Percentiles rank a stretch among this genome's conserved stretches.
Evolutionary conservation across 495 filamentous ascomycete species (phyloP).

Genomic region (Echria macrotheca): DNA sequence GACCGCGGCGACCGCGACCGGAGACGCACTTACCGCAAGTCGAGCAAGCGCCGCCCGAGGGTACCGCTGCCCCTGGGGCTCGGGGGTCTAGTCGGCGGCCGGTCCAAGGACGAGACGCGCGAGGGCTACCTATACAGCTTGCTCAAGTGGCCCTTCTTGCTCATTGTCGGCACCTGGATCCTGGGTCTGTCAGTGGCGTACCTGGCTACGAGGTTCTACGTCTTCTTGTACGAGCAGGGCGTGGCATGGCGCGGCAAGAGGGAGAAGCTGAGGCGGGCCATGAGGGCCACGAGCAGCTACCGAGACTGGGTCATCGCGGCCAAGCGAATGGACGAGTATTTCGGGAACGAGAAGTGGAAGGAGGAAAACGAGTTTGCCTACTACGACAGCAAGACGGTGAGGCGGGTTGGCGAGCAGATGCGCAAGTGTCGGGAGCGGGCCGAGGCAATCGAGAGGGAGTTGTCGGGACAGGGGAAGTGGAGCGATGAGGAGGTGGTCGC

Average conservation of each 20-base stretch:
- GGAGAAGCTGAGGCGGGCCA: constrained; percentile 58
- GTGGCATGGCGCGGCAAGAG: constrained; percentile 69
- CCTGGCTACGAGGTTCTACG: constrained; percentile 77
- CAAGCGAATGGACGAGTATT: constrained; percentile 68
- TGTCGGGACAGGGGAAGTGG: too few relatives aligned
- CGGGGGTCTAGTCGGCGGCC: constrained; percentile 27
- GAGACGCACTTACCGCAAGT: constrained; percentile 19
- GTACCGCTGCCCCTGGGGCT: constrained; percentile 10
- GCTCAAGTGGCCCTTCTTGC: constrained; percentile 85
- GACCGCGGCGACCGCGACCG: constrained; percentile 7
- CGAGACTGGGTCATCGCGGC: constrained; percentile 76
- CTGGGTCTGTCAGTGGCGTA: constrained; percentile 63
- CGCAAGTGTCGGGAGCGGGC: constrained; percentile 51
- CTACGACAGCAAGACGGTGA: constrained; percentile 81
- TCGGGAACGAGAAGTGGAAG: constrained; percentile 86
- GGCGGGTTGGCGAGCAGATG: constrained; percentile 69
- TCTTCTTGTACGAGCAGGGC: constrained; percentile 78
- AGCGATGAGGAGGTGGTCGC: constrained; percentile 30
- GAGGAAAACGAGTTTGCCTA: constrained; percentile 85
- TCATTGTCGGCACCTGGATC: constrained; percentile 76
- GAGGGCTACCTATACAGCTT: constrained; percentile 87
- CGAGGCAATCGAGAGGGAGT: too few relatives aligned
- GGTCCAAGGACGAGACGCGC: constrained; percentile 83
- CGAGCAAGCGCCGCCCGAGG: constrained; percentile 31
- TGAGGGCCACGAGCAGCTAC: constrained; percentile 69